Conservation (phyloP, 2,329 filamentous ascomycete species). For the Clonostachys rosea region DNA sequence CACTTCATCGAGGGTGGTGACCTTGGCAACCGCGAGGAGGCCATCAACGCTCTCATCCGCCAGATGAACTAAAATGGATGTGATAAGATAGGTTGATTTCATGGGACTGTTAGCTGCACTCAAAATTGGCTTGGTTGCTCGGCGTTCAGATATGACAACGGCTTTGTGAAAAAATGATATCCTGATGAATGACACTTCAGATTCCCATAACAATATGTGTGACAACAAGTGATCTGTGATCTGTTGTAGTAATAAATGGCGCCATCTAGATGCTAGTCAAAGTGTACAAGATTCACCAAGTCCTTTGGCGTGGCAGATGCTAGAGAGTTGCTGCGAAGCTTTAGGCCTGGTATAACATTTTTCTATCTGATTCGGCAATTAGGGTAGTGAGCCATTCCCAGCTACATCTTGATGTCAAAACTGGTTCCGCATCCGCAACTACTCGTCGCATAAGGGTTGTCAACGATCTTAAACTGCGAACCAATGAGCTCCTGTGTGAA, state of each 20-base stretch:
- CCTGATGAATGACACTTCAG: slow-evolving; percentile 28
- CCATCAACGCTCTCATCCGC: slow-evolving; percentile 93
- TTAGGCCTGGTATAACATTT: neutral
- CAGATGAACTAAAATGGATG: slow-evolving; percentile 83
- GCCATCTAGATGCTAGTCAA: too few relatives aligned
- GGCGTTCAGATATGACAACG: slow-evolving; percentile 34
- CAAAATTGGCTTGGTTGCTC: slow-evolving; percentile 30
- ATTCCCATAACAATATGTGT: too few relatives aligned
- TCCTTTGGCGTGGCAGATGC: neutral
- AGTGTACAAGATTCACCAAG: neutral
- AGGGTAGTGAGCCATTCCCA: too few relatives aligned
- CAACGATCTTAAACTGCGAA: slow-evolving; percentile 89
- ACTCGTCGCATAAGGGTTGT: slow-evolving; percentile 87
- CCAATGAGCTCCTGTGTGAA: slow-evolving; percentile 92
- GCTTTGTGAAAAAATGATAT: slow-evolving; percentile 29
- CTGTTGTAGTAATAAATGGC: too few relatives aligned
- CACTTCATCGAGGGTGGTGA: slow-evolving; percentile 99
- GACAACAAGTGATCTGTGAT: too few relatives aligned
- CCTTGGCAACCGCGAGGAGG: slow-evolving; percentile 95
- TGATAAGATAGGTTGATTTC: slow-evolving; percentile 14
- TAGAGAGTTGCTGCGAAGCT: neutral
- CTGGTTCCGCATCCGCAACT: slow-evolving; percentile 97
- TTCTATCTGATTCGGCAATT: neutral
- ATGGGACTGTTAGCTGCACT: slow-evolving; percentile 10
- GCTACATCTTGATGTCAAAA: slow-evolving; percentile 79